Conservation (phyloP, 768 basidiomycete genomes). For the Rubroboletus pulcherrimus region DNA sequence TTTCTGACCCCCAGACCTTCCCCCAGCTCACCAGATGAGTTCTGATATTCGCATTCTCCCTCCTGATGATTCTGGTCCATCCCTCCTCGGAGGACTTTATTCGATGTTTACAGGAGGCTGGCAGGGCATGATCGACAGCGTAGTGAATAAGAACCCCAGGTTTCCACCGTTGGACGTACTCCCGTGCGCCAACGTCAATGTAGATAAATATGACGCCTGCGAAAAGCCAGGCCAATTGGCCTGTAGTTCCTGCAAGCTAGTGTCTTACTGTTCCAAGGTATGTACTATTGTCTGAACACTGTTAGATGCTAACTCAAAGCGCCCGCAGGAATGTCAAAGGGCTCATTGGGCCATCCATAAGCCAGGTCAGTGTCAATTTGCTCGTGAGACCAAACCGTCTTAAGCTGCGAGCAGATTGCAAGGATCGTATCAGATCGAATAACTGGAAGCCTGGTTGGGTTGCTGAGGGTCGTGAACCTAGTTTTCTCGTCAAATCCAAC, state of each 20-base stretch:
- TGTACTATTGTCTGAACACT: not conserved
- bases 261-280: constrained; percentile 43
- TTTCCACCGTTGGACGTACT: constrained; percentile 26
- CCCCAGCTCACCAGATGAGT: constrained; percentile 5
- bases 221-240: constrained; percentile 28
- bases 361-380: constrained; percentile 21
- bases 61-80: constrained; percentile 10
- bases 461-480: constrained; percentile 17
- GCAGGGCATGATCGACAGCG: constrained; percentile 8
- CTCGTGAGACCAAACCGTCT: not conserved
- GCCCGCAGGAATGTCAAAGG: constrained; percentile 37
- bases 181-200: constrained; percentile 37
- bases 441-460: constrained; percentile 24
- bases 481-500: constrained; percentile 10
- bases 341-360: constrained; percentile 41
- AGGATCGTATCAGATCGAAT: constrained; percentile 17
- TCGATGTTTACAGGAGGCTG: constrained; percentile 12
- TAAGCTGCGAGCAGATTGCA: constrained; percentile 19
- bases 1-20: not conserved
- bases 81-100: constrained; percentile 6
- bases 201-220: constrained; percentile 23
- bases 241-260: constrained; percentile 35
- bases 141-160: constrained; percentile 12
- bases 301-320: not conserved
- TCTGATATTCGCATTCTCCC: constrained; percentile 20